Evolutionary conservation across 1,284 basidiomycete genomes (phyloP), one percentile per base, ranked within the genome.

Genomic region (Trichosporon coremiiforme): DNA sequence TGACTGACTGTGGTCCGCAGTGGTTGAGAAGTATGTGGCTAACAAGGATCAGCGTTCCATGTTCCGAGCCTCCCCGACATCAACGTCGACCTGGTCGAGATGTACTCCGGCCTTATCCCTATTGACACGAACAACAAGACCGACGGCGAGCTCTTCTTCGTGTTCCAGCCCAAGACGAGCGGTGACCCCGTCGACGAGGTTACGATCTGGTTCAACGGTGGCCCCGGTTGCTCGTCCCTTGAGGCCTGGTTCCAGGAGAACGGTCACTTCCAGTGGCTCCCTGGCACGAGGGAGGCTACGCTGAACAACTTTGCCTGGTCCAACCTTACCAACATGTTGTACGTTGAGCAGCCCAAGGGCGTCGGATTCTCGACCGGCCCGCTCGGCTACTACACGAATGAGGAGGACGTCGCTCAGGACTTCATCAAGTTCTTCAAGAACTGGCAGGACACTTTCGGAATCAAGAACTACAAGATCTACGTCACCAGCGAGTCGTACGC

Each of bases 181-280:
- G 74, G 70, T 12, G 68, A 68, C 12, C 68, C 70, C 25, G 68
- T 76, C 36, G 71, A 77, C 64, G 76, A 77, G 66, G 62, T 78
- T 36, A 76, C 76, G 29, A 76, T 78, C 68, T 71, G 71, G 74
- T 67, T 76, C 41, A 72, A 74, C 66, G 69, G 72, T 13, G 72
- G 74, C 6, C 74, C 74, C 1, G 74, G 74, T 0, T 94, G 92
- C 77, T 91, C 89, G 7, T 90, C 90, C 3, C 84, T 94, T 0
- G 89, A 92, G 77, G 93, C 92, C 5, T 82, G 91, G 36, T 80
- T 92, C 15, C 90, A 93, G 79, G 93, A 94, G 80, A 92, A 92
- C 35, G 57, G 57, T 9, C 29, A 33, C 29, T 60, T 60, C 57
- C 57, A 60, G 17, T 60, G 57, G 57, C 31, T 60, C 13, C 57